Base-by-base conservation (phyloP, 2,329 filamentous ascomycete genomes). In the Colletotrichum agaves region DNA sequence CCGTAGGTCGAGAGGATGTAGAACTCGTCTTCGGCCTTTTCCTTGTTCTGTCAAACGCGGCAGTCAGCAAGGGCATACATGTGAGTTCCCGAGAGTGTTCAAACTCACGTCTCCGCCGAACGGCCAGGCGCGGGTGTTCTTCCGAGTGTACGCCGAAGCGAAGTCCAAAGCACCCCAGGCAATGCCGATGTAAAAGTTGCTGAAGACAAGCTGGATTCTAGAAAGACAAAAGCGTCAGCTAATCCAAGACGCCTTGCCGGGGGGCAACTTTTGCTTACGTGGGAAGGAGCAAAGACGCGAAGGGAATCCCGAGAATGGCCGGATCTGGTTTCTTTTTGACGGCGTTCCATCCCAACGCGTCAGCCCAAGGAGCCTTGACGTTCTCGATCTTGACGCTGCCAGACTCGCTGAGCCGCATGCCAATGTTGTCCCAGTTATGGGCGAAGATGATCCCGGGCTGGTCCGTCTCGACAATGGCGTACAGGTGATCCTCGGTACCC, bases 341-440 rank as follows among this genome's bases (percentile, higher is more conserved):
- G 0, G 78, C 61, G 72, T 88, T 80, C 88, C 88, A 91, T 10
- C 89, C 88, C 0, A 91, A 76, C 0, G 88, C 89, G 74, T 91
- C 87, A 0, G 75, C 73, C 89, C 89, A 91, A 0, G 87, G 82
- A 0, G 83, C 84, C 0, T 76, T 75, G 15, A 91, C 82, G 43
- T 89, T 84, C 19, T 85, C 78, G 67, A 91, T 90, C 69, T 82
- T 85, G 33, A 90, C 88, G 33, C 84, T 83, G 1, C 88, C 89
- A 3, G 88, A 90, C 74, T 91, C 89, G 0, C 86, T 90, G 70
- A 91, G 75, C 0, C 88, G 84, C 3, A 91, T 79, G 0, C 89
- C 89, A 15, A 91, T 79, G 52, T 89, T 90, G 73, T 90, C 83
- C 88, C 88, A 91, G 75, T 90, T 90, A 73, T 90, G 82, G 8